Evolutionary conservation across 495 filamentous ascomycete genomes (phyloP).

Genomic region (Aspergillus affinis): DNA sequence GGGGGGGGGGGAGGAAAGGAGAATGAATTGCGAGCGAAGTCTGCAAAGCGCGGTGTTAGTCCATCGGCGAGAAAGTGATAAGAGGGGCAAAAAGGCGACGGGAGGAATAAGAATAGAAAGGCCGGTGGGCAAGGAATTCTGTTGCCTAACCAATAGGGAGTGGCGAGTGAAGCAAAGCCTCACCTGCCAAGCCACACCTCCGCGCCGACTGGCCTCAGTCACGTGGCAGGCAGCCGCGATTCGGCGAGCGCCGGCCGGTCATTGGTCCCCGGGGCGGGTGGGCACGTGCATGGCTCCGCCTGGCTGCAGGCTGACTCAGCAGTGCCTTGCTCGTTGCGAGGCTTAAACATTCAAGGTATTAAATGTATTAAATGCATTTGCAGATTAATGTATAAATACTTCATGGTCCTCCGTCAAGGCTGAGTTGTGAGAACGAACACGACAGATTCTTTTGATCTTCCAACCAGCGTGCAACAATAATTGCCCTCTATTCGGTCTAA

Average conservation of each 20-base stretch:
- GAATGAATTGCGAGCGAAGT: neutral
- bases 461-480: no score
- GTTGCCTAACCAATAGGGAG: conserved; percentile 51
- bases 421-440: no score
- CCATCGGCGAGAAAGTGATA: neutral
- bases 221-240: conserved; percentile 45
- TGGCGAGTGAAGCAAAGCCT: conserved; percentile 32
- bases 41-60: neutral
- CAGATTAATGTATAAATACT: no score
- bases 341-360: neutral
- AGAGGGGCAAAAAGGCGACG: conserved; percentile 15
- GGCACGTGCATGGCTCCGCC: conserved; percentile 13
- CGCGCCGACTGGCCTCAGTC: conserved; percentile 15
- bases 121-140: conserved; percentile 40
- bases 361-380: no score
- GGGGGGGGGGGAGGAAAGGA: neutral
- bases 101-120: conserved; percentile 31
- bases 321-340: neutral
- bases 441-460: no score
- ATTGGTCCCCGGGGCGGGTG: conserved; percentile 4
- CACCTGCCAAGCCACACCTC: conserved; percentile 26
- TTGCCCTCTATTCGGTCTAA: neutral
- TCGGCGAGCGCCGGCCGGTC: neutral
- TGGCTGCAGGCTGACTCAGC: neutral
- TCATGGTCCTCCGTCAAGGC: no score